These are phyloP conservation scores for Backusella psychrophila DNA, from an alignment of 192 early-diverging fungal species.

Conservation along the genomic window DNA sequence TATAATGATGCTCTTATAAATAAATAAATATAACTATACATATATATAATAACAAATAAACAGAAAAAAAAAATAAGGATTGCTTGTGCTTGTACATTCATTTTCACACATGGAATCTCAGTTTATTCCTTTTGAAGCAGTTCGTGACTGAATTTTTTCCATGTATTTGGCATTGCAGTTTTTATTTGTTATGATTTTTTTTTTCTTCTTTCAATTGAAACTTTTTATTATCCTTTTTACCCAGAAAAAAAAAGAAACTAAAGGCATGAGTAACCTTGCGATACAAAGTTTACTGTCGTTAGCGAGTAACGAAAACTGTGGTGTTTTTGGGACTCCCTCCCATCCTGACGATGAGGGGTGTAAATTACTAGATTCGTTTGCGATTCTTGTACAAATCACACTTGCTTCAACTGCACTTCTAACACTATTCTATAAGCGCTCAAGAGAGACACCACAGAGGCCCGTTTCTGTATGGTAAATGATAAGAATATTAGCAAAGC, in stretches of 20 bases:
- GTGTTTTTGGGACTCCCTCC: not conserved
- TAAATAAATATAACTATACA: not conserved
- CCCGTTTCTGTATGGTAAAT: constrained; percentile 65
- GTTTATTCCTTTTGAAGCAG: not conserved
- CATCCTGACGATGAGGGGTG: constrained; percentile 29
- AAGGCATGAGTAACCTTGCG: not conserved
- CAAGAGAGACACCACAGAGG: constrained; percentile 65
- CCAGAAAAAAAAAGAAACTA: not conserved
- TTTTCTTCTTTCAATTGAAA: not conserved
- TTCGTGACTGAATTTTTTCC: constrained; percentile 2
- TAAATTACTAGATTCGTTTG: constrained; percentile 63
- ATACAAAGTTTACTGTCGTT: constrained; percentile 2
- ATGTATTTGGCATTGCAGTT: not conserved
- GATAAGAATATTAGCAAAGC: not conserved
- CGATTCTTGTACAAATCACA: constrained; percentile 65
- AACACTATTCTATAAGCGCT: constrained; percentile 68
- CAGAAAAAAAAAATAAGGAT: not conserved
- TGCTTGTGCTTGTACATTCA: not conserved
- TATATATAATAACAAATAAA: not conserved
- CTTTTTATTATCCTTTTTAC: not conserved
- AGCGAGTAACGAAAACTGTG: not conserved
- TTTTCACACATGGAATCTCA: constrained; percentile 5
- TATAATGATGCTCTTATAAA: not conserved
- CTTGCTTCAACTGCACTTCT: constrained; percentile 67
- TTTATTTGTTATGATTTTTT: not conserved